These are phyloP conservation scores for Bothriochloa decipiens DNA, from an alignment of 176 grass and related monocot genomes.

Conservation along the genomic window DNA sequence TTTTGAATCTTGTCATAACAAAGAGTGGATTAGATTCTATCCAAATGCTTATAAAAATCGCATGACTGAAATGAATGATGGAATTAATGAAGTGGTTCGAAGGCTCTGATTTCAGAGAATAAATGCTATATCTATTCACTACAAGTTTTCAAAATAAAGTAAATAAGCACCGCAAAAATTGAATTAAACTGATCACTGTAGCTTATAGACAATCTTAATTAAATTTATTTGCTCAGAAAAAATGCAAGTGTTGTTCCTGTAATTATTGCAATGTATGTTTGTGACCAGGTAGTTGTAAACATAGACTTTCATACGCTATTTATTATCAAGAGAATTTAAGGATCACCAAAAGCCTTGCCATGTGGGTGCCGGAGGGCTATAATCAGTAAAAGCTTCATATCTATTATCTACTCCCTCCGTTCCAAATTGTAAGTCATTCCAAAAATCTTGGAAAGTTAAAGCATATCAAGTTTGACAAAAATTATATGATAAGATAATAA, in stretches of 20 bases:
- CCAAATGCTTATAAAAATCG: not conserved
- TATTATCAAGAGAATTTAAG: not conserved
- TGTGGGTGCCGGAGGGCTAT: too few species aligned
- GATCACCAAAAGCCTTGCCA: not conserved
- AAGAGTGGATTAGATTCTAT: not conserved
- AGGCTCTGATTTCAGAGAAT: not conserved
- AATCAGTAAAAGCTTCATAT: constrained; percentile 4
- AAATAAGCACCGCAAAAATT: not conserved
- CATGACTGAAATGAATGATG: not conserved
- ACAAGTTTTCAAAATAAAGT: not conserved
- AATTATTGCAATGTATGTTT: not conserved
- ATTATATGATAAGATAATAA: too few species aligned
- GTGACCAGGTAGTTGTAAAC: not conserved
- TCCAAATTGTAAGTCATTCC: too few species aligned
- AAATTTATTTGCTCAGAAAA: not conserved
- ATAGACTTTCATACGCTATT: not conserved
- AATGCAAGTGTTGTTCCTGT: not conserved
- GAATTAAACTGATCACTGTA: constrained; percentile 3
- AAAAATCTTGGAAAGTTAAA: too few species aligned
- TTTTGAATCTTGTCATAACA: not conserved
- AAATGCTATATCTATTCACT: not conserved
- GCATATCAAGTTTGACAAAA: too few species aligned
- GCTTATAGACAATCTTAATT: not conserved
- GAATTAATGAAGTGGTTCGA: constrained; percentile 5
- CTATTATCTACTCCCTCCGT: too few species aligned